Base-by-base conservation (phyloP, 306 rosid species). In the Malus sylvestris region DNA sequence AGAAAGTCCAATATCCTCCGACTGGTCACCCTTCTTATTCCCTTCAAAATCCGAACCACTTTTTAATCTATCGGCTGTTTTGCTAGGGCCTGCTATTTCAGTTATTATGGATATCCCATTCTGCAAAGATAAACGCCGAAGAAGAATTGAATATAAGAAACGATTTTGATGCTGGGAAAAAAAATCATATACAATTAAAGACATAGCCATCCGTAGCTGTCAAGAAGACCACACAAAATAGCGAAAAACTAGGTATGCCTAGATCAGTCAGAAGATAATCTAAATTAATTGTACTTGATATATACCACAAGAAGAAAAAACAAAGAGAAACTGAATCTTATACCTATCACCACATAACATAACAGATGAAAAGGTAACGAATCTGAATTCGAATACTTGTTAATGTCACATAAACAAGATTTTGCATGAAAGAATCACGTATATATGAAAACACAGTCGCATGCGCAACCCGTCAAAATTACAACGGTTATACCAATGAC, bases 71-170 rank as follows among this genome's bases (percentile, higher is more conserved):
- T 65, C 73, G 6, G 59, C 77, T 58, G 74, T 79, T 35, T 46
- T 33, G 68, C 79, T 72, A 70, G 87, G 80, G 80, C 85, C 83
- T 35, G 72, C 82, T 59, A 57, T 51, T 61, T 46, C 78, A 60
- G 69, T 60, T 82, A 73, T 57, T 62, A 78, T 70, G 46, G 81
- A 46, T 11, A 40, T 14, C 65, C 33, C 74, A 72, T 35, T 65
- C 91, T 88, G 80, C 82, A 73, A 30, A 65, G 6, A 81, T 61
- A 67, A 35, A 84, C 2, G 1, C n/a, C 23, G 46, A 73, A 71
- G 81, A 62, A 77, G 60, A 61, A 51, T 16, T 51, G 49, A 52
- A 23, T 30, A 22, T 30, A 59, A 60, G 22, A 27, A 44, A 73
- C 8, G 19, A 80, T 78, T 49, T 35, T 51, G 30, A 55, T n/a